Conservation (phyloP, 1,284 basidiomycete genomes). For the Ustilago xerochloae region DNA sequence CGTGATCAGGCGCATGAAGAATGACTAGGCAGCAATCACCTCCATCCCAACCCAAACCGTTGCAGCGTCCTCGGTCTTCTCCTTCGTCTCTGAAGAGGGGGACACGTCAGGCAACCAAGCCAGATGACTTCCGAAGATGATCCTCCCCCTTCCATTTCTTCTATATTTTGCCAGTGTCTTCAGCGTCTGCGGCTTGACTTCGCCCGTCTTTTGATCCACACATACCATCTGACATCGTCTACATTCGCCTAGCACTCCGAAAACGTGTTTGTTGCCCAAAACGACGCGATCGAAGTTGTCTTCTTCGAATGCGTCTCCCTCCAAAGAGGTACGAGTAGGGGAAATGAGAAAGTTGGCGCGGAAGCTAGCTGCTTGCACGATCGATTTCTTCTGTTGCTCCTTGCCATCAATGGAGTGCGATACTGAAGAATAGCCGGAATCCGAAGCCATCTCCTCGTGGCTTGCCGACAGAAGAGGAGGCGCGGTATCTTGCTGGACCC, state of each 20-base stretch:
- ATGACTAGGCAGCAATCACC: conserved; percentile 13
- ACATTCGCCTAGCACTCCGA: conserved; percentile 48
- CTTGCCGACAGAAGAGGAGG: not conserved
- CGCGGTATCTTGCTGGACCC: conserved; percentile 20
- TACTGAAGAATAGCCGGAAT: conserved; percentile 39
- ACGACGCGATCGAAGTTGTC: conserved; percentile 28
- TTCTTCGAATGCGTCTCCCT: conserved; percentile 19
- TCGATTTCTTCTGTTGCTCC: not conserved
- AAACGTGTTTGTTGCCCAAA: conserved; percentile 34
- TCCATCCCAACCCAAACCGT: conserved; percentile 44
- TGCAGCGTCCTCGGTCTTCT: conserved; percentile 1
- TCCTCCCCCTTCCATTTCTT: conserved; percentile 33
- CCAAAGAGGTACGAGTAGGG: not conserved
- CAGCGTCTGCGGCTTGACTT: conserved; percentile 40
- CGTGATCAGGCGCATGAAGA: not conserved
- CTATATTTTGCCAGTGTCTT: conserved; percentile 37
- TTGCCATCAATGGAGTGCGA: not conserved
- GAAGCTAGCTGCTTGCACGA: conserved; percentile 41
- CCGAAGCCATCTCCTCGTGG: conserved; percentile 30
- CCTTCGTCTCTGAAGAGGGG: not conserved
- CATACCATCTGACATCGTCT: conserved; percentile 54
- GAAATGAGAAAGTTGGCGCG: conserved; percentile 53
- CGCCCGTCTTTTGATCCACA: conserved; percentile 46
- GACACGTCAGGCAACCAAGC: conserved; percentile 36
- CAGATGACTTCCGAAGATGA: conserved; percentile 45